phyloP scores from a whole-genome alignment of 169 alveolate genomes.

The Babesia divergens region DNA sequence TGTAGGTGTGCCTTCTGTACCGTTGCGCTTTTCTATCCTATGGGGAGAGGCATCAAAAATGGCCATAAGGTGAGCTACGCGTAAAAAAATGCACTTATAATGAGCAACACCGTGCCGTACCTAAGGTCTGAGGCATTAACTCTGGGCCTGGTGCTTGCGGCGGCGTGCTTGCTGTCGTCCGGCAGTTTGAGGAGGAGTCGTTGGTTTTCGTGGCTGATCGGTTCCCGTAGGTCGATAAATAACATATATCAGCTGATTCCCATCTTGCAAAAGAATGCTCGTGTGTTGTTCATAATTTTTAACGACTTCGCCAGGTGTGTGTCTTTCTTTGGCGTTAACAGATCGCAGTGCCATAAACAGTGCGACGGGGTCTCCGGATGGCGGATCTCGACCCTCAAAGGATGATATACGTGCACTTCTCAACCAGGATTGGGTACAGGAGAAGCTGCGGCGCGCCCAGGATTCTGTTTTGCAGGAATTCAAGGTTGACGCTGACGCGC shows the following conservation, averaged over 20 bases:
- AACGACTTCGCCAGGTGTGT: slow-evolving; percentile 54
- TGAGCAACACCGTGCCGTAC: slow-evolving; percentile 6
- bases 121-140: slow-evolving; percentile 16
- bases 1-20: neutral
- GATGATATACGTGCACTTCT: slow-evolving; percentile 31
- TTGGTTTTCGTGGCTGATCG: slow-evolving; percentile 5
- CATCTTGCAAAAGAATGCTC: slow-evolving; percentile 50
- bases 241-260: slow-evolving; percentile 60
- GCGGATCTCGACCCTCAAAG: neutral
- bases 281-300: slow-evolving; percentile 36
- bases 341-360: slow-evolving; percentile 33
- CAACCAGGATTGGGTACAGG: slow-evolving; percentile 51
- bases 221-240: slow-evolving; percentile 1
- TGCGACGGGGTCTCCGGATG: slow-evolving; percentile 12
- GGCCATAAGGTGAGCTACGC: no score
- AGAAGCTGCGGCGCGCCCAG: slow-evolving; percentile 13
- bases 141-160: slow-evolving; percentile 26
- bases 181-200: slow-evolving; percentile 8
- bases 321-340: neutral
- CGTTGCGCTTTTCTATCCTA: neutral
- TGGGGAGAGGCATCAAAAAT: neutral
- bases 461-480: slow-evolving; percentile 50
- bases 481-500: slow-evolving; percentile 25
- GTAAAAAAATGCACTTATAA: neutral
- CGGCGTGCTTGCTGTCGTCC: slow-evolving; percentile 28